Base-by-base conservation (phyloP, 2,329 filamentous ascomycete genomes). In the Fusarium humuli region DNA sequence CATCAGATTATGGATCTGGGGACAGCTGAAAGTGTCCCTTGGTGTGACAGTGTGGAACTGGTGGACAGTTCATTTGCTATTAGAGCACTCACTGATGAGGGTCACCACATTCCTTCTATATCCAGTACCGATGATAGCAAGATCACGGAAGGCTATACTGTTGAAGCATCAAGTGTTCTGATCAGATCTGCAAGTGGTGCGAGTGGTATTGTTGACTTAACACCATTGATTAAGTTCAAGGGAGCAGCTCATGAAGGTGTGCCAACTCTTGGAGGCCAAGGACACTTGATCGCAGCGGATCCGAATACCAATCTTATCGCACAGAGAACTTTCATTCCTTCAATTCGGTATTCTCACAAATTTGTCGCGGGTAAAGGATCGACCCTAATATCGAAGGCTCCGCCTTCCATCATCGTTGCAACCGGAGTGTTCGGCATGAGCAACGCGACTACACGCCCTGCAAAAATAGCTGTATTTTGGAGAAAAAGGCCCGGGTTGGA, bases 241-340 rank as follows among this genome's bases (percentile, higher is more conserved):
- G 42, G 18, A 6, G 5, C 7, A 1, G 12, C 10, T 12, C 34
- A 22, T 3, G 32, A 7, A 3, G 42, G 30, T 30, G 56, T 47
- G 11, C 7, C 53, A 7, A 56, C 64, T 22, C 61, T 22, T 11
- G 11, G 5, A 44, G 14, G 29, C 7, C 34, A 7, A 14, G 56
- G 48, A 12, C 9, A 53, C 20, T n/a, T 54, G 20, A 45, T 58
- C 14, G 10, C 42, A n/a, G 56, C 68, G 12, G 69, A 71, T 14
- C 50, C 69, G 0, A 72, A 72, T 27, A 72, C 69, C 29, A 72
- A 64, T 10, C 6, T 72, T 2, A 57, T 68, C 2, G 11, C 57
- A 6, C 69, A 57, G 6, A 69, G 54, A 44, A 69, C 61, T 5
- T 46, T 71, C 1, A 67, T 72, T 14, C 69, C 69, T 7, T 58